Evolutionary conservation across 208 protist species (phyloP), one percentile per base, ranked within the genome.

Genomic region (Leishmania guyanensis): DNA sequence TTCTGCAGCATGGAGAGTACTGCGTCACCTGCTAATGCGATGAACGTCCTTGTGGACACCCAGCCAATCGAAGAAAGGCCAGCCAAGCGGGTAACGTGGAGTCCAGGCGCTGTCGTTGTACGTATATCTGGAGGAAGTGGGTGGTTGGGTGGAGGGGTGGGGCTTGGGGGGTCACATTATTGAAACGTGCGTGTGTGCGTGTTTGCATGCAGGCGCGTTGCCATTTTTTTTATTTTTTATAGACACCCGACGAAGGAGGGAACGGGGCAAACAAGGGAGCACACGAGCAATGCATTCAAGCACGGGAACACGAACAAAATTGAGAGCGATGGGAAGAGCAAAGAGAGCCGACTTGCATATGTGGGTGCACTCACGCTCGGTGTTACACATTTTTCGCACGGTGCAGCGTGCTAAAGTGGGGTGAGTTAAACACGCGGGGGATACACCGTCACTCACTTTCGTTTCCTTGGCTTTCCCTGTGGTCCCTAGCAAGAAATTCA

Each of bases 1-100:
- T 94, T 86, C 60, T 92, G 86, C 17, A 76, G 78, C 81, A 89
- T 89, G 20, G n/a, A 76, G 14, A 62, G 56, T 50, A 64, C 20
- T n/a, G 43, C 50, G 10, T 33, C 36, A 16, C 29, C 14, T 76
- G 46, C 51, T 62, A 16, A 51, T 50, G 68, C 14, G 9, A 60
- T 20, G 20, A 60, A 16, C 16, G 50, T 43, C 50, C 50, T 39
- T 60, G 71, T 22, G 68, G 53, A 17, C 68, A 51, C 68, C 68
- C 46, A 72, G 22, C 17, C 33, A 72, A 72, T 50, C 68, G 8
- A 16, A 48, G 65, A 29, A 72, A n/a, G 43, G 6, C 20, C 46
- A 53, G 46, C 46, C 16, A 51, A 72, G 36, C 22, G 2, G 43
- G 5, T 51, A 62, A 20, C 62, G n/a, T 43, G 14, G 51, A 48